Evolutionary conservation across 768 basidiomycete genomes (phyloP).

Genomic region (Hebeloma cylindrosporum): DNA sequence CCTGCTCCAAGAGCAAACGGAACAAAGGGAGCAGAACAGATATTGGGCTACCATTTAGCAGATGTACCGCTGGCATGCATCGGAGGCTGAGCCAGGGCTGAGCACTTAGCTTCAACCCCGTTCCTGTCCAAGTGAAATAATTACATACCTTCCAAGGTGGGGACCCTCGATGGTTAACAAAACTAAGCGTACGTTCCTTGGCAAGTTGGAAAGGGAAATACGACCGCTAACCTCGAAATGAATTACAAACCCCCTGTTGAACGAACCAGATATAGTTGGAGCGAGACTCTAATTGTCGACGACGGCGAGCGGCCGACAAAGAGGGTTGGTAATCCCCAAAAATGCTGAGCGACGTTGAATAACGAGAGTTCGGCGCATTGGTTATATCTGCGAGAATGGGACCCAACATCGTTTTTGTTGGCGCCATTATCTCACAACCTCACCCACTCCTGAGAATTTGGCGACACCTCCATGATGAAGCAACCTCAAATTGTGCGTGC

Average conservation of each 20-base stretch:
- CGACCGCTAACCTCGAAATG: conserved; percentile 11
- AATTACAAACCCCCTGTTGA: conserved; percentile 37
- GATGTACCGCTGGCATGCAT: too few relatives aligned
- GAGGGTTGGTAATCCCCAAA: conserved; percentile 25
- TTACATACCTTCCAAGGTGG: too few relatives aligned
- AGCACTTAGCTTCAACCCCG: too few relatives aligned
- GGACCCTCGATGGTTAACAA: too few relatives aligned
- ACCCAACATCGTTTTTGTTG: neutral
- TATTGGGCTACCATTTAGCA: too few relatives aligned
- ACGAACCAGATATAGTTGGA: conserved; percentile 69
- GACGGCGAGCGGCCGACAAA: conserved; percentile 52
- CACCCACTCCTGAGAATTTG: conserved; percentile 21
- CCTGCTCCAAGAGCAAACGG: too few relatives aligned
- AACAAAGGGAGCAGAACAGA: too few relatives aligned
- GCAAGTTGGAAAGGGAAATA: conserved; percentile 17
- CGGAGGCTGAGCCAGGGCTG: too few relatives aligned
- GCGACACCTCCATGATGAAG: conserved; percentile 33
- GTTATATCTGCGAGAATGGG: neutral
- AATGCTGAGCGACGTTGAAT: conserved; percentile 14
- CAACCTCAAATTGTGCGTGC: conserved; percentile 28
- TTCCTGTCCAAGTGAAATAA: too few relatives aligned
- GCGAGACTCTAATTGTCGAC: conserved; percentile 71
- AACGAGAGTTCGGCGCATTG: conserved; percentile 22
- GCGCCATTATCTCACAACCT: conserved; percentile 13
- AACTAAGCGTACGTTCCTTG: too few relatives aligned